Evolutionary conservation across 129 eudicot genomes (phyloP).

Genomic region (Apium graveolens): DNA sequence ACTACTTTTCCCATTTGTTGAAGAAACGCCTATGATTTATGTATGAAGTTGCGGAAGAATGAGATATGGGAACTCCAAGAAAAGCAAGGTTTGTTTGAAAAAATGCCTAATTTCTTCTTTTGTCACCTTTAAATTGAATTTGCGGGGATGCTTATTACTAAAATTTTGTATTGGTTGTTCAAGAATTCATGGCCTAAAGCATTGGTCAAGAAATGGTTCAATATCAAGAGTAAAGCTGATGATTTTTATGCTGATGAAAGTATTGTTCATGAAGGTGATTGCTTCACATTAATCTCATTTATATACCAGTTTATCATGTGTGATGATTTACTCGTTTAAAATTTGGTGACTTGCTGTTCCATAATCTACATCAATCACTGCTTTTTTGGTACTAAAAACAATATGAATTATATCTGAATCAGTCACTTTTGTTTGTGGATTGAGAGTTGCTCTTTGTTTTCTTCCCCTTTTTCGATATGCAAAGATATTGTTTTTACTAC

Average conservation of each 20-base stretch:
- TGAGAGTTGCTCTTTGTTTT: slow-evolving; percentile 39
- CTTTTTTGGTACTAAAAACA: slow-evolving; percentile 19
- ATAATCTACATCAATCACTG: slow-evolving; percentile 30
- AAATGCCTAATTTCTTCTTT: slow-evolving; percentile 2
- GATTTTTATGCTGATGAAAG: slow-evolving; percentile 84
- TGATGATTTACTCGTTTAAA: not conserved
- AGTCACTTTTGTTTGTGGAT: slow-evolving; percentile 17
- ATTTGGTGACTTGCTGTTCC: slow-evolving; percentile 23
- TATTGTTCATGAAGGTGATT: slow-evolving; percentile 14
- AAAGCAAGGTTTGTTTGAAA: slow-evolving; percentile 69
- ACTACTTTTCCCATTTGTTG: not conserved
- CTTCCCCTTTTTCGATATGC: slow-evolving; percentile 9
- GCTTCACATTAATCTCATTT: not conserved
- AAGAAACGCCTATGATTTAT: slow-evolving; percentile 6
- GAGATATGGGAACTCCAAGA: slow-evolving; percentile 77
- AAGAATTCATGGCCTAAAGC: slow-evolving; percentile 89
- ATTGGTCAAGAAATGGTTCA: slow-evolving; percentile 89
- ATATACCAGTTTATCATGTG: not conserved
- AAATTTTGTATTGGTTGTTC: slow-evolving; percentile 17
- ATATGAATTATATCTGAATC: not conserved
- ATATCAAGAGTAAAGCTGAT: slow-evolving; percentile 62
- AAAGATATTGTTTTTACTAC: not conserved
- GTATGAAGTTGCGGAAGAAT: slow-evolving; percentile 55
- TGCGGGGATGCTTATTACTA: slow-evolving; percentile 13
- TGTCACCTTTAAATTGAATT: slow-evolving; percentile 8